Evolutionary conservation across 2,329 filamentous ascomycete species (phyloP), one percentile per base, ranked within the genome.

Genomic region (Epichloe aotearoae): DNA sequence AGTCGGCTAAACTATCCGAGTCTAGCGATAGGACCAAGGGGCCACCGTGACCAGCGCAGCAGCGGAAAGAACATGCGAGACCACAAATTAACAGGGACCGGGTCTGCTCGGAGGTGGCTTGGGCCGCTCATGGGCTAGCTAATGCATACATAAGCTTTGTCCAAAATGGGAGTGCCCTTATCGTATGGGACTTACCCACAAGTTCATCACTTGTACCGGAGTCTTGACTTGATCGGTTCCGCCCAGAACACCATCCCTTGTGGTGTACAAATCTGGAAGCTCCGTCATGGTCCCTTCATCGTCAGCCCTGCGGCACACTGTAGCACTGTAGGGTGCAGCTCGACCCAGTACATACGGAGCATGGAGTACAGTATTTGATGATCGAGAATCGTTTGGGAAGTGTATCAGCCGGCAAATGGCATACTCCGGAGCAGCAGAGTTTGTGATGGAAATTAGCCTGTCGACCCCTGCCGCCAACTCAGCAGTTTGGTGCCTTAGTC

Each of bases 1-100:
- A 46, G 41, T 52, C 50, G 50, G 50, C 41, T 52, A 49, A 49
- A 46, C 36, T 23, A 49, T 52, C 50, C 50, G 50, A 47, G 44
- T 36, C 46, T 44, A 46, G 20, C 23, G 42, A 26, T 44, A 49
- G 46, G 41, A 52, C 42, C 26, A n/a, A 30, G 33, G n/a, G 33
- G 37, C 34, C 37, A 11, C 26, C 14, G 34, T 37, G 15, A 36
- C 30, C 30, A 17, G 44, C 44, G 8, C 23, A 17, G 37, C 11
- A 10, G 36, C 10, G 15, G 5, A 12, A 12, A 17, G n/a, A 36
- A 8, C 19, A 42, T 33, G 20, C 20, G 23, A 30, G 23, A 33
- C 42, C n/a, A 12, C 11, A 33, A 19, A 11, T 44, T 44, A 19
- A 33, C 15, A 20, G 36, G 33, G 11, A 20, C 41, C 20, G 15